Conservation (phyloP, 2,329 filamentous ascomycete species). For the Fusarium sp. region DNA sequence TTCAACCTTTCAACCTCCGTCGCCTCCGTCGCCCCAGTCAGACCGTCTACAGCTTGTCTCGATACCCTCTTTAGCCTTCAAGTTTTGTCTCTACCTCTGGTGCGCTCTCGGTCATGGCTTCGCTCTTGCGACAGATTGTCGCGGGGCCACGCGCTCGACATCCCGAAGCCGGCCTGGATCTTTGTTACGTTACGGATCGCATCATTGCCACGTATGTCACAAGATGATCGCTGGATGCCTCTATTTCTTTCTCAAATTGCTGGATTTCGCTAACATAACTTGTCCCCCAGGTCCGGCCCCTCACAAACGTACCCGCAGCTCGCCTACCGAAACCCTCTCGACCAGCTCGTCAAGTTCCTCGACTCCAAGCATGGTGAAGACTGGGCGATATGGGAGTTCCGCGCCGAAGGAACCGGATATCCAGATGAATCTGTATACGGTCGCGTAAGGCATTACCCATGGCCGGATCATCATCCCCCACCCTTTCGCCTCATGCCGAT, state of each 20-base stretch:
- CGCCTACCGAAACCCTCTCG: conserved; percentile 93
- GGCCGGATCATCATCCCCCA: conserved; percentile 96
- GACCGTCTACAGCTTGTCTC: not conserved
- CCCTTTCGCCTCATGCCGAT: conserved; percentile 90
- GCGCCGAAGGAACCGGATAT: conserved; percentile 95
- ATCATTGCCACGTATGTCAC: conserved; percentile 70
- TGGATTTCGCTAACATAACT: conserved; percentile 18
- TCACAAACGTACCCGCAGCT: conserved; percentile 89
- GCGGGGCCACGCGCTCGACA: conserved; percentile 87
- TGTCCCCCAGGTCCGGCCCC: conserved; percentile 80
- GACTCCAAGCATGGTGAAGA: conserved; percentile 84
- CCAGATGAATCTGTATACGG: conserved; percentile 89
- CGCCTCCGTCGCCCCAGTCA: not conserved
- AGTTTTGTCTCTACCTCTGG: not conserved
- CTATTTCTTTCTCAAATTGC: not conserved
- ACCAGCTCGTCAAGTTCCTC: conserved; percentile 87
- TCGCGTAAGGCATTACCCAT: conserved; percentile 91
- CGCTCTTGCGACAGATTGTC: conserved; percentile 89
- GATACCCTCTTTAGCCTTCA: not conserved
- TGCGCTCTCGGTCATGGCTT: conserved; percentile 65
- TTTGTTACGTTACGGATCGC: conserved; percentile 94
- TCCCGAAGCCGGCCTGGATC: conserved; percentile 87
- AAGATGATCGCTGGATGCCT: not conserved
- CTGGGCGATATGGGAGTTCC: conserved; percentile 98
- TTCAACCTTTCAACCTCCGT: conserved; percentile 12